A percentile compares a stretch with the other conserved stretches of the same genome.
phyloP scores from a whole-genome alignment of 495 filamentous ascomycete genomes.

The Hyaloscypha bicolor region DNA sequence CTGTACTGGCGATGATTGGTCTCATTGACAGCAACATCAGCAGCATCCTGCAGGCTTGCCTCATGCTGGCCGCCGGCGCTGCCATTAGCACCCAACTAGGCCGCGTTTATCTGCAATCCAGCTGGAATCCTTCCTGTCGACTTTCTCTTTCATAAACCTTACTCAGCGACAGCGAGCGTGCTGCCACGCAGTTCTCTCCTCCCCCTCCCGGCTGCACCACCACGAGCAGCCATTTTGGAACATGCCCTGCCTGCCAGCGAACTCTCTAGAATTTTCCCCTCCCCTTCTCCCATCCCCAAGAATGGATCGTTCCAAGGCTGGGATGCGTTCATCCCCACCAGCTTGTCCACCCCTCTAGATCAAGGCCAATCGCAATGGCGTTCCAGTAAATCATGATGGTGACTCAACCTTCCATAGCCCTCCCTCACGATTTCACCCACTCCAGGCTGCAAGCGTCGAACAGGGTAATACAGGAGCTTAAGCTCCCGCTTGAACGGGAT shows the following conservation, averaged over 20 bases:
- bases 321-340: not conserved
- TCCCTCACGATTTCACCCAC: slow-evolving; percentile 17
- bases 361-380: slow-evolving; percentile 12
- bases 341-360: not conserved
- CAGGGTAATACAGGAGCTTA: slow-evolving; percentile 10
- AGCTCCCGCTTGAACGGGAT: slow-evolving; percentile 14
- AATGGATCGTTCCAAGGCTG: slow-evolving; percentile 8
- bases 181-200: slow-evolving; percentile 7
- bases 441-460: slow-evolving; percentile 20
- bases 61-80: slow-evolving; percentile 25
- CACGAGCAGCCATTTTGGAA: not conserved
- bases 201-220: slow-evolving; percentile 11
- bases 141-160: not conserved
- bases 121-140: slow-evolving; percentile 5
- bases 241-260: slow-evolving; percentile 5
- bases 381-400: not conserved
- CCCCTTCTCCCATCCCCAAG: not conserved
- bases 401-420: slow-evolving; percentile 23
- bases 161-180: slow-evolving; percentile 7
- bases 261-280: slow-evolving; percentile 1
- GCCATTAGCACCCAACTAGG: slow-evolving; percentile 14
- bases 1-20: slow-evolving; percentile 24
- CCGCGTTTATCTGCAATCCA: slow-evolving; percentile 1
- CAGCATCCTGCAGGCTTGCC: slow-evolving; percentile 30
- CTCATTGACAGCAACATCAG: slow-evolving; percentile 18